Evolutionary conservation across 2,329 filamentous ascomycete genomes (phyloP).

Genomic region (Colletotrichum euphorbiae): DNA sequence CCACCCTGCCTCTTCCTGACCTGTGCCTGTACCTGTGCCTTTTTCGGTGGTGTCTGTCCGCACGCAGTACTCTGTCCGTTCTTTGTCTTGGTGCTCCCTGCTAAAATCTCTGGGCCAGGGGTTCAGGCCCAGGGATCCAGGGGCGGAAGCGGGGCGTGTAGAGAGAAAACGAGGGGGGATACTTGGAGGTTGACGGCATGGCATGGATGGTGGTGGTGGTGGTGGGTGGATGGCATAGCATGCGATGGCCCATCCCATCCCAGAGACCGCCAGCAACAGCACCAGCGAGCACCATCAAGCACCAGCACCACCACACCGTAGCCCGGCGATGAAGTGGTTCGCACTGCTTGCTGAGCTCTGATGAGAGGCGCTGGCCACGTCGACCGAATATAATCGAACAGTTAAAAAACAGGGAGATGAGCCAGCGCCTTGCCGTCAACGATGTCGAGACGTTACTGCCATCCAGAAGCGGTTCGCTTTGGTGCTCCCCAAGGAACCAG

Average conservation of each 20-base stretch:
- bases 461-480: neutral
- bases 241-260: constrained; percentile 27
- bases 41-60: neutral
- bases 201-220: constrained; percentile 5
- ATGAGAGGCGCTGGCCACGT: neutral
- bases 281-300: neutral
- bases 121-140: constrained; percentile 24
- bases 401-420: constrained; percentile 12
- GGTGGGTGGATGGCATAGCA: neutral
- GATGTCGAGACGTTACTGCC: neutral
- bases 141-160: constrained; percentile 5
- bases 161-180: constrained; percentile 20
- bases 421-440: constrained; percentile 19
- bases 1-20: neutral
- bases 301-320: constrained; percentile 8
- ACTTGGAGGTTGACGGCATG: constrained; percentile 21
- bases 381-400: constrained; percentile 6
- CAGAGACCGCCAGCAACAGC: constrained; percentile 18
- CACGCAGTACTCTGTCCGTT: constrained; percentile 1
- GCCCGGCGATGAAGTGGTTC: constrained; percentile 2
- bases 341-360: constrained; percentile 21
- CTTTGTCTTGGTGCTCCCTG: constrained; percentile 8
- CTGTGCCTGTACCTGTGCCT: constrained; percentile 4
- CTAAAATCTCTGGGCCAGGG: constrained; percentile 23
- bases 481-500: neutral